Evolutionary conservation across 495 filamentous ascomycete genomes (phyloP).

Genomic region (Alectoria sarmentosa): DNA sequence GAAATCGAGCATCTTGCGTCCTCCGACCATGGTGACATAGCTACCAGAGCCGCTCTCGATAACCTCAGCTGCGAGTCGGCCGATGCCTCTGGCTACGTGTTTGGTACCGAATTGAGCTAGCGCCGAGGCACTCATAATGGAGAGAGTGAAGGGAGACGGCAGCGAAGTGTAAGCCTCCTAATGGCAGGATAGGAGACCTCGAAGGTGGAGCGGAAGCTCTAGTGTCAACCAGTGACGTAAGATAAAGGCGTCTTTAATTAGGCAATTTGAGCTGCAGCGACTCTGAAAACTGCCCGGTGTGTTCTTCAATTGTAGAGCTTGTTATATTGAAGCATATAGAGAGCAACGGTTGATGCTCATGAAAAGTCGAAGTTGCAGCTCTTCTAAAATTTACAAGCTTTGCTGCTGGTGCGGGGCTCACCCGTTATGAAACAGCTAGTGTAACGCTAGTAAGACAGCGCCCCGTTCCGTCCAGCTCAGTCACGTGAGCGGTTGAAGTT

Average conservation of each 20-base stretch:
- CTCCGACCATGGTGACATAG: conserved; percentile 21
- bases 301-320: too few relatives aligned
- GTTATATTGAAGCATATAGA: neutral
- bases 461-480: too few relatives aligned
- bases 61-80: conserved; percentile 17
- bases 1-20: conserved; percentile 20
- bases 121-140: conserved; percentile 13
- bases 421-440: too few relatives aligned
- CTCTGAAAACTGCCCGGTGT: too few relatives aligned
- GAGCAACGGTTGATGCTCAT: too few relatives aligned
- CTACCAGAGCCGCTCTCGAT: conserved; percentile 24
- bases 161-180: neutral
- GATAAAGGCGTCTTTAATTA: neutral
- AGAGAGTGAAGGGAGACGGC: neutral
- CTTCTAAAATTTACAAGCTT: too few relatives aligned
- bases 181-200: neutral
- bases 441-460: too few relatives aligned
- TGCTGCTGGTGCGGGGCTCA: too few relatives aligned
- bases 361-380: too few relatives aligned
- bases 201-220: neutral
- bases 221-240: neutral
- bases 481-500: too few relatives aligned
- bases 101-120: conserved; percentile 18
- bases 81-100: conserved; percentile 20
- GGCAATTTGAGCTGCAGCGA: too few relatives aligned